Evolutionary conservation across 768 basidiomycete species (phyloP).

Genomic region (Agaricus blazei): DNA sequence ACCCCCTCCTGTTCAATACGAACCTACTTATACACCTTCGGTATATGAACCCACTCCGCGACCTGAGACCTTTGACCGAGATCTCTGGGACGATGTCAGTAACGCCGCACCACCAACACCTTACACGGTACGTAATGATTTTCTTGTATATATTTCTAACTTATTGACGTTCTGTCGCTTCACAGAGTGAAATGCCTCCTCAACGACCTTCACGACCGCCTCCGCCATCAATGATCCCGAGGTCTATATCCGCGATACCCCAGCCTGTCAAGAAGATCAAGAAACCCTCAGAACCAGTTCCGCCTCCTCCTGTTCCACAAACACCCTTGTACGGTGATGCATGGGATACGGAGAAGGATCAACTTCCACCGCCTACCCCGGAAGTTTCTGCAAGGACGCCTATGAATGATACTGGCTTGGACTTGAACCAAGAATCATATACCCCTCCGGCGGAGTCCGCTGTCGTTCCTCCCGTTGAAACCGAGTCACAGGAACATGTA

Average conservation of each 20-base stretch:
- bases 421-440: not conserved
- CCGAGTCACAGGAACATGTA: not conserved
- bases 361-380: slow-evolving; percentile 8
- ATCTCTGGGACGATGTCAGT: slow-evolving; percentile 10
- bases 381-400: not conserved
- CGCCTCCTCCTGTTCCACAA: slow-evolving; percentile 17
- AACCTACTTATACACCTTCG: not conserved
- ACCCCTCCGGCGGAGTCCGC: too few relatives aligned
- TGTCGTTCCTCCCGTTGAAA: not conserved
- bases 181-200: not conserved
- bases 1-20: slow-evolving; percentile 1
- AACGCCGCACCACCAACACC: slow-evolving; percentile 6
- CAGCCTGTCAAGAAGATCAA: slow-evolving; percentile 14
- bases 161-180: not conserved
- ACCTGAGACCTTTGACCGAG: slow-evolving; percentile 6
- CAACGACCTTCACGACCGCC: slow-evolving; percentile 6
- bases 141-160: not conserved
- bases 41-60: slow-evolving; percentile 4
- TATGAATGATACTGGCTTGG: not conserved
- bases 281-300: slow-evolving; percentile 21
- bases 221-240: not conserved
- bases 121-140: slow-evolving; percentile 1
- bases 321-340: slow-evolving; percentile 4
- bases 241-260: not conserved
- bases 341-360: slow-evolving; percentile 8